Base-by-base conservation (phyloP, 2,329 filamentous ascomycete genomes). In the Microsporum audouinii region DNA sequence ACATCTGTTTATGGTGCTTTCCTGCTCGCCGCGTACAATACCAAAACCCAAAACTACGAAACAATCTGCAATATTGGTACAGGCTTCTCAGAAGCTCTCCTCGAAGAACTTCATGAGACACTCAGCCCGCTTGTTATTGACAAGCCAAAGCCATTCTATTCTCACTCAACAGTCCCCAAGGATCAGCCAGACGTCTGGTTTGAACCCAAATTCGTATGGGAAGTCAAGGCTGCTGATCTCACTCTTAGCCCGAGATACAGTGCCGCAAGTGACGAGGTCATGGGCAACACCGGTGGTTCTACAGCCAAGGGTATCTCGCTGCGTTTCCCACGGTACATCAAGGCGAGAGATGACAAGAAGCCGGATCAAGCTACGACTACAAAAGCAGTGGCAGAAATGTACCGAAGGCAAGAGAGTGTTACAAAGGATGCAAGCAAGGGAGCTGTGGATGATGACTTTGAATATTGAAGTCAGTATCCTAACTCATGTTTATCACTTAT, bases 121-220 rank as follows among this genome's bases (percentile, higher is more conserved):
- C 84, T 99, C 33, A 87, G 84, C 0, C 81, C 84, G 6, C 84
- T 90, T 57, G 85, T 88, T 66, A 99, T 99, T 67, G 90, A 95
- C 70, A 85, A 86, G 0, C 84, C 92, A 1, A 99, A 99, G 71
- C 94, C 94, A 0, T 99, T 96, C 74, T 99, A 97, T 75, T 81
- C 85, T 0, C 94, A 99, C 73, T 91, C 88, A 2, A 78, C 81
- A 0, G 89, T 89, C 58, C 85, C 85, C 57, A 92, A 95, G 75
- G 91, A 97, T 72, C 94, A 99, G 73, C 94, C 94, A 1, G 94
- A 99, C 72, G 91, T 99, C 41, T 99, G 94, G 94, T 94, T 99
- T 72, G 94, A 99, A 79, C 89, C 94, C 12, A 85, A 86, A 47
- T 87, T 88, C 68, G 94, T 99, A 1, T 99, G 94, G 94, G 94